Percentiles rank a stretch among this genome's conserved stretches.
These are phyloP conservation scores for Trichoderma sp. DNA, from an alignment of 2,329 filamentous ascomycete species.

Conservation along the genomic window DNA sequence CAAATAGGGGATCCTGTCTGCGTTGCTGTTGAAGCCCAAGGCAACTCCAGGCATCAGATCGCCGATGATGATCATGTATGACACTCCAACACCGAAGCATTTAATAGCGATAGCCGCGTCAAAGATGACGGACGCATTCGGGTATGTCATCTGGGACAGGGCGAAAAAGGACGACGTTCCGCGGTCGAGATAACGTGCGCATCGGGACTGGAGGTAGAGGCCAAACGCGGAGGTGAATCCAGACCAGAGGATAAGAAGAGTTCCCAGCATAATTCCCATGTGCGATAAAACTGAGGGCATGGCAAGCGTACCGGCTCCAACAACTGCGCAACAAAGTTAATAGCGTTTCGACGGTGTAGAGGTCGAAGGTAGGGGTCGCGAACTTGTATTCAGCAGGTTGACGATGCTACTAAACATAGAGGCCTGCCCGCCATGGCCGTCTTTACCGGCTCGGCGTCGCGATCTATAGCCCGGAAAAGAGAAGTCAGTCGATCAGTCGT, in stretches of 20 bases:
- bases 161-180: constrained; percentile 92
- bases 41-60: constrained; percentile 97
- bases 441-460: constrained; percentile 68
- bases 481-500: constrained; percentile 12
- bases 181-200: constrained; percentile 88
- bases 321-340: constrained; percentile 56
- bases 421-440: constrained; percentile 73
- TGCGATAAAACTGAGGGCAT: constrained; percentile 95
- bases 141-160: constrained; percentile 95
- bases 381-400: constrained; percentile 96
- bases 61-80: constrained; percentile 97
- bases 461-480: constrained; percentile 39
- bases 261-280: constrained; percentile 87
- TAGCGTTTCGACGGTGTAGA: constrained; percentile 21
- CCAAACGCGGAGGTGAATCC: constrained; percentile 87
- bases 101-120: constrained; percentile 96
- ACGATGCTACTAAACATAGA: constrained; percentile 89
- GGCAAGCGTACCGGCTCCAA: constrained; percentile 90
- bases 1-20: constrained; percentile 66
- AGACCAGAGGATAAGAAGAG: constrained; percentile 86
- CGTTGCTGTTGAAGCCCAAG: constrained; percentile 71
- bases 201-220: constrained; percentile 90
- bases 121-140: constrained; percentile 92
- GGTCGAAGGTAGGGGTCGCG: constrained; percentile 30
- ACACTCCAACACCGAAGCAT: constrained; percentile 96